Evolutionary conservation across 768 basidiomycete genomes (phyloP).

Genomic region (Harrya chromipes): DNA sequence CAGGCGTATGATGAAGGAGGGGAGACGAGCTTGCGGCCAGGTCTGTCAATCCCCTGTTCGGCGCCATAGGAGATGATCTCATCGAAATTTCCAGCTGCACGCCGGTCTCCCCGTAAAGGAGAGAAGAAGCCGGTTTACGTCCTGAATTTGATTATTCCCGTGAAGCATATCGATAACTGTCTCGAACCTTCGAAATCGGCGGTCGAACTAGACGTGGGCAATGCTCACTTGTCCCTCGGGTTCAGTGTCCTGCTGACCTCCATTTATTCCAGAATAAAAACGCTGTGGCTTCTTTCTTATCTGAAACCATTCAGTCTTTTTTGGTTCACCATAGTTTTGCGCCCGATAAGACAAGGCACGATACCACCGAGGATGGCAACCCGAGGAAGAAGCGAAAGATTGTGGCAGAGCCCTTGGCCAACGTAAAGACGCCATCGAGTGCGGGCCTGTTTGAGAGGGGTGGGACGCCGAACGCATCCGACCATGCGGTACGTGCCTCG

Average conservation of each 20-base stretch:
- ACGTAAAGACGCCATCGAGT: conserved; percentile 6
- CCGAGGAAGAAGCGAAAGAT: conserved; percentile 54
- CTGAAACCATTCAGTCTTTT: conserved; percentile 57
- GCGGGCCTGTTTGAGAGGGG: conserved; percentile 5
- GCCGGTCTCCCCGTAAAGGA: conserved; percentile 73
- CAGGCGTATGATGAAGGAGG: conserved; percentile 72
- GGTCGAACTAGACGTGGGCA: conserved; percentile 64
- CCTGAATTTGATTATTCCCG: conserved; percentile 67
- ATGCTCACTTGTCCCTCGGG: conserved; percentile 7
- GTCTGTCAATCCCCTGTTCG: conserved; percentile 11
- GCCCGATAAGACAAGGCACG: conserved; percentile 17
- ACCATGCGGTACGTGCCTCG: conserved; percentile 20
- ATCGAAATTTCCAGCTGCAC: conserved; percentile 39
- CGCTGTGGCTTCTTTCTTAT: conserved; percentile 53
- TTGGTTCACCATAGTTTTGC: conserved; percentile 62
- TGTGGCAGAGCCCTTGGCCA: conserved; percentile 16
- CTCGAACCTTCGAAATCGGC: conserved; percentile 74
- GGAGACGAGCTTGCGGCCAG: conserved; percentile 35
- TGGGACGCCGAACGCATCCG: conserved; percentile 7
- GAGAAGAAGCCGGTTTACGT: conserved; percentile 85
- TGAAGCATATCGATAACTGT: conserved; percentile 68
- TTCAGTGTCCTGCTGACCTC: conserved; percentile 9
- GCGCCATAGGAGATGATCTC: conserved; percentile 11
- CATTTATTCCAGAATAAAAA: conserved; percentile 49
- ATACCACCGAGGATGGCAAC: conserved; percentile 22